Evolutionary conservation across 305 asterid genomes (phyloP).

Genomic region (Ilex paraguariensis): DNA sequence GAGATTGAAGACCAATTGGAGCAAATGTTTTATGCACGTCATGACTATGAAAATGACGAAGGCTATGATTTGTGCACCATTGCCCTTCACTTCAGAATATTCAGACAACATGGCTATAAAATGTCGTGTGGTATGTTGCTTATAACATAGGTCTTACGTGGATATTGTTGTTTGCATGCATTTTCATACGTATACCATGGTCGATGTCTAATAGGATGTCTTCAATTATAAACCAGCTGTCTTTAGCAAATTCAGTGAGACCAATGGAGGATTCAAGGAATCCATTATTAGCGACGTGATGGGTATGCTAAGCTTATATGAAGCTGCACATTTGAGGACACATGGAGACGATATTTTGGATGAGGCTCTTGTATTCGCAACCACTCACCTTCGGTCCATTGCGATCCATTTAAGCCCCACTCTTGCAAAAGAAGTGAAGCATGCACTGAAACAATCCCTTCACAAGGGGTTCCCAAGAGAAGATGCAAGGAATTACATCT

Average conservation of each 20-base stretch:
- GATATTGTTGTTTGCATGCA: too few species aligned
- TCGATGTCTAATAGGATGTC: too few species aligned
- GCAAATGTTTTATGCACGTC: neutral
- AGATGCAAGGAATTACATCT: conserved; percentile 6
- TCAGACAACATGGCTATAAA: conserved; percentile 31
- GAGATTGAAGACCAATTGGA: conserved; percentile 25
- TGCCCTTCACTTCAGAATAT: conserved; percentile 26
- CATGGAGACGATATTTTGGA: conserved; percentile 19
- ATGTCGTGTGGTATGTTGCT: conserved; percentile 20
- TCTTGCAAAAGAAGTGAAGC: neutral
- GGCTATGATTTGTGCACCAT: conserved; percentile 17
- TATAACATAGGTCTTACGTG: too few species aligned
- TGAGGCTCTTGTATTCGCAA: conserved; percentile 16
- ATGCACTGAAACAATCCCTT: conserved; percentile 9
- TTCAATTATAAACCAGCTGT: too few species aligned
- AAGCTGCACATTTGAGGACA: conserved; percentile 17
- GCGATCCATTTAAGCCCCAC: neutral
- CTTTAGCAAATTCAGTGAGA: too few species aligned
- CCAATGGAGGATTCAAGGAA: too few species aligned
- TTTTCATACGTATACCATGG: too few species aligned
- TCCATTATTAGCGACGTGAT: too few species aligned
- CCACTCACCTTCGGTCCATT: conserved; percentile 2
- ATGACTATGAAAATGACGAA: neutral
- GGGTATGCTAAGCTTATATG: conserved; percentile 16
- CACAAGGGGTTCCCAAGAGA: conserved; percentile 4